Evolutionary conservation across 225 moss, liverwort and hornwort species (phyloP).

Genomic region (Polytrichum formosum): DNA sequence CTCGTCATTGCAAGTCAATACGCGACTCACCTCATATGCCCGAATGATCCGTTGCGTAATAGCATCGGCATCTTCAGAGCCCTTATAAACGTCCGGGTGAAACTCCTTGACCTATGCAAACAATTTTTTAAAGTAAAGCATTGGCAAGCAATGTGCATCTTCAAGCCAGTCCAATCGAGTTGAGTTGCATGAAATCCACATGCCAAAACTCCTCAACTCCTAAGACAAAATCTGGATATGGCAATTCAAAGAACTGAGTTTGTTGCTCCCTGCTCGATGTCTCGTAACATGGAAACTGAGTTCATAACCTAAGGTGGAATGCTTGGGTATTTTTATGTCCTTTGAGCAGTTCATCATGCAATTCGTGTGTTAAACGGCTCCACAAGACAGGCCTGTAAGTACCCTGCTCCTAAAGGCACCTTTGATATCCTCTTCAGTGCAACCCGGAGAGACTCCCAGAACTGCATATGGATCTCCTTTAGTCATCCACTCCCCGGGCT

Average conservation of each 20-base stretch:
- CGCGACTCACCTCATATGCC: slow-evolving; percentile 70
- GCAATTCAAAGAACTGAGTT: not conserved
- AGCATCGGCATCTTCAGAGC: slow-evolving; percentile 74
- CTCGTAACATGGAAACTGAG: too few relatives aligned
- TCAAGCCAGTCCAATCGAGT: not conserved
- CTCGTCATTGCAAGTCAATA: slow-evolving; percentile 2
- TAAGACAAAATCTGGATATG: not conserved
- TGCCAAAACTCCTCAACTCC: not conserved
- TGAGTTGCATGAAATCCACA: not conserved
- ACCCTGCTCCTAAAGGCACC: slow-evolving; percentile 86
- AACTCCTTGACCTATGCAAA: slow-evolving; percentile 85
- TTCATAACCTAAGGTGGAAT: too few relatives aligned
- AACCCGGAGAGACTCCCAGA: slow-evolving; percentile 64
- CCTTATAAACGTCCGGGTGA: slow-evolving; percentile 97
- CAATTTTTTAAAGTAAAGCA: not conserved
- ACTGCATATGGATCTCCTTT: slow-evolving; percentile 69
- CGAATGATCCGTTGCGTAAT: slow-evolving; percentile 83
- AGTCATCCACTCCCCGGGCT: slow-evolving; percentile 53
- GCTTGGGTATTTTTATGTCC: not conserved
- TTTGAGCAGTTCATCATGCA: not conserved
- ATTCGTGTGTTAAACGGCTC: too few relatives aligned
- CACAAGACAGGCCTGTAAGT: slow-evolving; percentile 7
- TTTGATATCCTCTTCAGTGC: slow-evolving; percentile 81
- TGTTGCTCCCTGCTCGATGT: not conserved
- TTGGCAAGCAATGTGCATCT: not conserved